Percentiles rank a stretch among this genome's conserved stretches.
These are phyloP conservation scores for Malassezia slooffiae DNA, from an alignment of 1,284 basidiomycete species.

Conservation along the genomic window DNA sequence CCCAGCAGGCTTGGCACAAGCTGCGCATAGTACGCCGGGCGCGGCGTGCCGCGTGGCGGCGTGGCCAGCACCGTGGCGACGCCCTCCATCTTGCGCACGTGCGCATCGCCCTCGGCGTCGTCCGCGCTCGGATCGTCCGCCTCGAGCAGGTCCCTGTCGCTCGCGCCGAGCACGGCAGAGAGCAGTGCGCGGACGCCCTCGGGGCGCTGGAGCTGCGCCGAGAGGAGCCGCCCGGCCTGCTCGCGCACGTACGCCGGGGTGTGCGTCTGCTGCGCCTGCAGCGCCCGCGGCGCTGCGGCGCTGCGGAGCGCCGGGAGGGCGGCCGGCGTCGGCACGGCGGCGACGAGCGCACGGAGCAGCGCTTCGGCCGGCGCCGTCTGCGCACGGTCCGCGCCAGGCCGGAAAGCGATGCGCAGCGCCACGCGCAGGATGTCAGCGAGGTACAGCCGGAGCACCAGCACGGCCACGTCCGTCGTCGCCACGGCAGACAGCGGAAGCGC, in stretches of 20 bases:
- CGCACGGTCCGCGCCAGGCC: background rate
- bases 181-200: conserved; percentile 37
- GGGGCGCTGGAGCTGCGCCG: conserved; percentile 33
- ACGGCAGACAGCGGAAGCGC: conserved; percentile 1
- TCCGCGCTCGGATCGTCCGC: conserved; percentile 12
- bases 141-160: conserved; percentile 18
- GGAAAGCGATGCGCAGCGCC: conserved; percentile 5
- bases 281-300: conserved; percentile 1
- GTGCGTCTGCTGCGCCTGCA: background rate
- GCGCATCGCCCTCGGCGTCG: conserved; percentile 12
- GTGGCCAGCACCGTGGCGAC: conserved; percentile 22
- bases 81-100: conserved; percentile 12
- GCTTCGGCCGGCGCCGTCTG: background rate
- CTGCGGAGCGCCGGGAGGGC: conserved; percentile 5
- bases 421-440: conserved; percentile 9
- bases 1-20: conserved; percentile 22
- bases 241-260: conserved; percentile 9
- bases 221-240: conserved; percentile 23
- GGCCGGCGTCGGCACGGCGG: conserved; percentile 3
- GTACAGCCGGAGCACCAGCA: conserved; percentile 7
- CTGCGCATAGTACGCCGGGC: conserved; percentile 17
- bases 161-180: conserved; percentile 25
- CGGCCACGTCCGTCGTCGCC: conserved; percentile 9
- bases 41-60: conserved; percentile 23
- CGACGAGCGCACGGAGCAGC: conserved; percentile 1